A percentile compares a stretch with the other conserved stretches of the same genome.
phyloP scores from a whole-genome alignment of 2,329 filamentous ascomycete species.

The Pseudogymnoascus sp. region DNA sequence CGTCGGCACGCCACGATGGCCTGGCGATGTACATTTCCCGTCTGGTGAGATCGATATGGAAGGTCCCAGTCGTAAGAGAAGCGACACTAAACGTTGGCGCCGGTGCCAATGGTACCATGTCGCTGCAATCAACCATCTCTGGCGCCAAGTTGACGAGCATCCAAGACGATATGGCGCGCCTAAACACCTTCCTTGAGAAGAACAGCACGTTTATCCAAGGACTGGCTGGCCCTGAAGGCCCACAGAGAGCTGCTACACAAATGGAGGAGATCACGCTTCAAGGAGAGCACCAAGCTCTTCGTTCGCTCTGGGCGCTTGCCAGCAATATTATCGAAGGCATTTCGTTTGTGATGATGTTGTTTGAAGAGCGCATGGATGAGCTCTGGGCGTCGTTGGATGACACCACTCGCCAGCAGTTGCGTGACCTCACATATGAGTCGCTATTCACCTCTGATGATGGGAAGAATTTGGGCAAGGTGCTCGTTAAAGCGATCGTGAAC shows the following conservation, averaged over 20 bases:
- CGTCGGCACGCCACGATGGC: slow-evolving; percentile 84
- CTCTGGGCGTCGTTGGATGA: slow-evolving; percentile 73
- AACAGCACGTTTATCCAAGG: slow-evolving; percentile 92
- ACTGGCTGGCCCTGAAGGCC: slow-evolving; percentile 78
- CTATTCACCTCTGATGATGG: slow-evolving; percentile 75
- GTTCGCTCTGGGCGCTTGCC: slow-evolving; percentile 77
- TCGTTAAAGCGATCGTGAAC: slow-evolving; percentile 97
- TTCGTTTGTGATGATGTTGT: slow-evolving; percentile 88
- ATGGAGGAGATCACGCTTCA: slow-evolving; percentile 89
- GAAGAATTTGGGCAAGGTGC: slow-evolving; percentile 81
- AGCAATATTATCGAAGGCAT: slow-evolving; percentile 92
- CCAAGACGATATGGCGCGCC: slow-evolving; percentile 70
- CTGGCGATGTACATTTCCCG: slow-evolving; percentile 81
- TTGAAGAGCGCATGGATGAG: slow-evolving; percentile 86
- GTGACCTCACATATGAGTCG: slow-evolving; percentile 74
- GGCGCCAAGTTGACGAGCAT: slow-evolving; percentile 63
- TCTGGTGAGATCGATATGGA: slow-evolving; percentile 86
- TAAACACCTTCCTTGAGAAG: slow-evolving; percentile 74
- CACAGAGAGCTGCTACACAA: slow-evolving; percentile 68
- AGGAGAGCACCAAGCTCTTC: slow-evolving; percentile 86
- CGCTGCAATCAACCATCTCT: slow-evolving; percentile 59
- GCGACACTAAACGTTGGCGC: slow-evolving; percentile 23
- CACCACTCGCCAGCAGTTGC: slow-evolving; percentile 58
- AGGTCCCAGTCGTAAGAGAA: slow-evolving; percentile 59
- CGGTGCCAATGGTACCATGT: slow-evolving; percentile 47